Evolutionary conservation across 768 basidiomycete genomes (phyloP).

Genomic region (Trametes punicea): DNA sequence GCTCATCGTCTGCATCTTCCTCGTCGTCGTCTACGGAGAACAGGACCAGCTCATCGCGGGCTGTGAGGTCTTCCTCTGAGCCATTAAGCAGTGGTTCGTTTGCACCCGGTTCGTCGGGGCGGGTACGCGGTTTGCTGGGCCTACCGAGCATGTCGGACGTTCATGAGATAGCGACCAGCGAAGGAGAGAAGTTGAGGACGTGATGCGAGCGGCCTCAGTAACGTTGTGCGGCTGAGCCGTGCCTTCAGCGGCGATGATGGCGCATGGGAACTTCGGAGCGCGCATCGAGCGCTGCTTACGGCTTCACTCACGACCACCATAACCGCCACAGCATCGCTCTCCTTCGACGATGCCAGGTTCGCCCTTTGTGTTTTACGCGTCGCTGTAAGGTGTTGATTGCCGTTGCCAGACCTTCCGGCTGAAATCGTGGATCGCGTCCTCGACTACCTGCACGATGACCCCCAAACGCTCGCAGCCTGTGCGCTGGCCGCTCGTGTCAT

Average conservation of each 20-base stretch:
- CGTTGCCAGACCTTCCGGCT: conserved; percentile 8
- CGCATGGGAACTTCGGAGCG: not conserved
- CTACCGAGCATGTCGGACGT: conserved; percentile 25
- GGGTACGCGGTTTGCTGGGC: conserved; percentile 18
- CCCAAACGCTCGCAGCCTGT: conserved; percentile 11
- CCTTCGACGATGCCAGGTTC: too few relatives aligned
- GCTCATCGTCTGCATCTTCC: conserved; percentile 44
- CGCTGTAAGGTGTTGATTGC: not conserved
- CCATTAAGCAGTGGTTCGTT: conserved; percentile 56
- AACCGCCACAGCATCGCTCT: not conserved
- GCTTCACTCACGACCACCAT: not conserved
- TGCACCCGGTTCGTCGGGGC: conserved; percentile 37
- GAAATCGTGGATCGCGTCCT: conserved; percentile 22
- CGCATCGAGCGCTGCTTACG: not conserved
- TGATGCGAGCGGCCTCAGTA: not conserved
- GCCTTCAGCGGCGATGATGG: not conserved
- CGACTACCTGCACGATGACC: conserved; percentile 22
- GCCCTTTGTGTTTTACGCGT: too few relatives aligned
- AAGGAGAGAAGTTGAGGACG: not conserved
- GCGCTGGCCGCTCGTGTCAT: conserved; percentile 13
- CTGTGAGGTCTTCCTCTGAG: conserved; percentile 41
- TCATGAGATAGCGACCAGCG: conserved; percentile 1
- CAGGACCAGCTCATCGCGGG: conserved; percentile 35
- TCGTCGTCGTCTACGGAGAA: conserved; percentile 51
- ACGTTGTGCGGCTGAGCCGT: not conserved